phyloP scores from a whole-genome alignment of 23 red algal species.

The Gracilariopsis chorda region DNA sequence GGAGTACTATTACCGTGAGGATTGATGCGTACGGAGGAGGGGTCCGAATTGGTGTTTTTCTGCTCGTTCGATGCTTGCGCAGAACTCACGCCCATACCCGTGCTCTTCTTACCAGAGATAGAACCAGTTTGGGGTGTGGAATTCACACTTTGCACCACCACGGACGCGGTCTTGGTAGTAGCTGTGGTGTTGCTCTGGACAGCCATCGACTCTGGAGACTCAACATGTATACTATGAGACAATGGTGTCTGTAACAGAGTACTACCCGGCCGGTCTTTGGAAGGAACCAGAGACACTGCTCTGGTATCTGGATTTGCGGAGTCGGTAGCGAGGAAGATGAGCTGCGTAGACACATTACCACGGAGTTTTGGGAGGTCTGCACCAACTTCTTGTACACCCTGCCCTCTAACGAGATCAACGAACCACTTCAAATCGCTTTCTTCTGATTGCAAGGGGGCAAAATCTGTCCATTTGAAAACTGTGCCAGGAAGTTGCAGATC shows the following conservation, averaged over 20 bases:
- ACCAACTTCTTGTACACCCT: constrained; percentile 1
- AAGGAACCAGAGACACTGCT: not conserved
- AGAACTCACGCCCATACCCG: not conserved
- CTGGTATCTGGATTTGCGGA: not conserved
- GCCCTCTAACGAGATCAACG: constrained; percentile 6
- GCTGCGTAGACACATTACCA: not conserved
- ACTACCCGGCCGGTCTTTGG: not conserved
- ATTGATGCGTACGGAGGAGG: too few relatives aligned
- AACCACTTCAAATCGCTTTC: constrained; percentile 27
- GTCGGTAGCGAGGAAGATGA: not conserved
- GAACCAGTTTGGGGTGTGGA: not conserved
- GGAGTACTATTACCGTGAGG: not conserved
- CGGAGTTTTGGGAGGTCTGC: not conserved
- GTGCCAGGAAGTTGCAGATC: constrained; percentile 12
- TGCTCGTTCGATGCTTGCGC: not conserved
- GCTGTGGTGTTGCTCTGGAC: not conserved
- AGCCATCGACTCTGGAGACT: not conserved
- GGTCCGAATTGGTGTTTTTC: not conserved
- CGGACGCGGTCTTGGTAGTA: not conserved
- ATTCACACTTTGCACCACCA: constrained; percentile 4
- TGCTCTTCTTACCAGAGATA: not conserved
- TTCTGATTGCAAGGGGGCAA: not conserved
- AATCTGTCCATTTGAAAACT: constrained; percentile 41
- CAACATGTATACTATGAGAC: not conserved
- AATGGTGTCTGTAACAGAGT: not conserved